phyloP scores from a whole-genome alignment of 192 early-diverging fungal species.

The Umbelopsis sp. region DNA sequence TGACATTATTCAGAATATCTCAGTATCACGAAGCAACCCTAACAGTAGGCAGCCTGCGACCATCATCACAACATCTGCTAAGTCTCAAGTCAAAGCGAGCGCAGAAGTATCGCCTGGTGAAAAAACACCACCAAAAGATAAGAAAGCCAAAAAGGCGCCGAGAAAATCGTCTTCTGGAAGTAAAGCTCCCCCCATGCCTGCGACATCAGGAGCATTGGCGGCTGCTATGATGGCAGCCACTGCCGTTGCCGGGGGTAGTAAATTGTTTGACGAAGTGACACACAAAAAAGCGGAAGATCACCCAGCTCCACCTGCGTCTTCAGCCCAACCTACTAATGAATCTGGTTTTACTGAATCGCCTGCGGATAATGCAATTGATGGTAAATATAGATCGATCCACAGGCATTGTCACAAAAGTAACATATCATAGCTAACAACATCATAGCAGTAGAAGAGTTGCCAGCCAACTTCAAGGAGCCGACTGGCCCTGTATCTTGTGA shows the following conservation, averaged over 20 bases:
- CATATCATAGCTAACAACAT: neutral
- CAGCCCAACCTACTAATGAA: neutral
- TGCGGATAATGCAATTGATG: neutral
- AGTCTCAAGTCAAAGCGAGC: slow-evolving; percentile 20
- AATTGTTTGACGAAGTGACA: slow-evolving; percentile 28
- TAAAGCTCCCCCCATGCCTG: slow-evolving; percentile 6
- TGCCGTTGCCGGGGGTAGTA: slow-evolving; percentile 32
- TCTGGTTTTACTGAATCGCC: neutral
- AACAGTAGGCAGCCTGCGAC: slow-evolving; percentile 8
- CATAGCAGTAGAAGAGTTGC: slow-evolving; percentile 43
- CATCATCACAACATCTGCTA: neutral
- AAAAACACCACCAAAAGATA: slow-evolving; percentile 22
- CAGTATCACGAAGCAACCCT: slow-evolving; percentile 4
- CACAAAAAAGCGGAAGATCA: neutral
- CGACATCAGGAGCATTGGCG: slow-evolving; percentile 37
- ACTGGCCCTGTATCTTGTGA: slow-evolving; percentile 54
- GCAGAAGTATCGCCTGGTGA: slow-evolving; percentile 27
- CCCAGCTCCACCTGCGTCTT: neutral
- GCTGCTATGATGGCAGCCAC: slow-evolving; percentile 45
- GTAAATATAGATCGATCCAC: slow-evolving; percentile 8
- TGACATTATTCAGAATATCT: slow-evolving; percentile 10
- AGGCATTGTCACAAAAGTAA: neutral
- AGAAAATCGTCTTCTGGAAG: neutral
- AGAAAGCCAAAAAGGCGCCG: neutral
- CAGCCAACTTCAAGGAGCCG: slow-evolving; percentile 50